Percentiles rank a stretch among this genome's conserved stretches.
These are phyloP conservation scores for Thielaviopsis ethacetica DNA, from an alignment of 2,329 filamentous ascomycete species.

Conservation along the genomic window DNA sequence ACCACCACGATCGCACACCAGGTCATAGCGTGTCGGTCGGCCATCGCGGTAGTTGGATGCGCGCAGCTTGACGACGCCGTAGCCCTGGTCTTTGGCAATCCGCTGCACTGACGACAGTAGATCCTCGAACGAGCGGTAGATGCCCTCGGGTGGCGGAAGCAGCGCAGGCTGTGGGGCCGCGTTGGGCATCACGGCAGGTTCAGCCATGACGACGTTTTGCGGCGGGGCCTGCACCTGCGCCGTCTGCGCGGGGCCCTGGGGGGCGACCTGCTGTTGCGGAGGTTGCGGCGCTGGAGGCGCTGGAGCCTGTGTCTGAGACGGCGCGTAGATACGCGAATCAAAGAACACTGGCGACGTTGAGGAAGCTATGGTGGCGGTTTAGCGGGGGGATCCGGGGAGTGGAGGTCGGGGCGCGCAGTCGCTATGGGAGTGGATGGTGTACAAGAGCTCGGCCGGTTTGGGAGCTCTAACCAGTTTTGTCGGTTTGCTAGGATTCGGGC, in stretches of 20 bases:
- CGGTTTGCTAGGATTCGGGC: too few species aligned
- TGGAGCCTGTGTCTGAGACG: conserved; percentile 7
- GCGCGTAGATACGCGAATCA: conserved; percentile 11
- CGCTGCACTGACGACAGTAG: conserved; percentile 40
- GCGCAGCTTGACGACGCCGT: conserved; percentile 45
- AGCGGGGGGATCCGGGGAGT: conserved; percentile 13
- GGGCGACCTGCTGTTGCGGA: neutral
- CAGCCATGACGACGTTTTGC: conserved; percentile 18
- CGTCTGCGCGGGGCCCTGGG: conserved; percentile 1
- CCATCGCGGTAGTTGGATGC: conserved; percentile 47
- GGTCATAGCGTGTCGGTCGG: conserved; percentile 44
- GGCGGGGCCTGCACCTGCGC: conserved; percentile 6
- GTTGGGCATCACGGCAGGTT: conserved; percentile 23
- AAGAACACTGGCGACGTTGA: conserved; percentile 6
- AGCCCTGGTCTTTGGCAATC: conserved; percentile 44
- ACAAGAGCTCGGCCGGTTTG: neutral
- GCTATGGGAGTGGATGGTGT: conserved; percentile 12
- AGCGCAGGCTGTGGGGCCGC: conserved; percentile 31
- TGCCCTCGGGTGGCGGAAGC: conserved; percentile 41
- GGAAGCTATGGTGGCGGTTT: conserved; percentile 16
- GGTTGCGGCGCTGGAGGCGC: conserved; percentile 3
- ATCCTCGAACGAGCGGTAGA: conserved; percentile 43
- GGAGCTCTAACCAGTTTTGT: too few species aligned
- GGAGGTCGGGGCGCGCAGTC: conserved; percentile 8
- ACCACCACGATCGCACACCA: conserved; percentile 46